Percentiles rank a stretch among this genome's conserved stretches.
These are phyloP conservation scores for Tetradesmus lagerheimii DNA, from an alignment of 139 green algal species.

Conservation along the genomic window DNA sequence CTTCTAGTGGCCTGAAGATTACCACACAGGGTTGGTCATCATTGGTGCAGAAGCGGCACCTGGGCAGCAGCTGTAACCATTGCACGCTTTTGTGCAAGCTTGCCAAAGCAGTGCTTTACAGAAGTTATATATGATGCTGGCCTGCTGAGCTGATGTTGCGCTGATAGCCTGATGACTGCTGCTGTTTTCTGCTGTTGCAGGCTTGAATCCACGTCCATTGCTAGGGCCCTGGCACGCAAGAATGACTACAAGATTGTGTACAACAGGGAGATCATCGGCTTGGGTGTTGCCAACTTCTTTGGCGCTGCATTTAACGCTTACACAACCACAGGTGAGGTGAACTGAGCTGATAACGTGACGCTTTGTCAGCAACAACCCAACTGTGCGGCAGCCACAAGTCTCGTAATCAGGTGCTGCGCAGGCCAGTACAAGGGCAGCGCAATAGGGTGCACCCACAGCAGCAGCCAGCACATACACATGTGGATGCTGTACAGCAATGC, in stretches of 20 bases:
- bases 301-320: slow-evolving; percentile 89
- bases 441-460: no score
- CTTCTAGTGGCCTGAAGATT: no score
- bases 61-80: no score
- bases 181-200: neutral
- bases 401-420: neutral
- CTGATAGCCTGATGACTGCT: neutral
- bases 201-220: slow-evolving; percentile 19
- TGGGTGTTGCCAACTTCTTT: slow-evolving; percentile 91
- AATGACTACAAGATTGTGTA: slow-evolving; percentile 85
- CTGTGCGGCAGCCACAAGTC: neutral
- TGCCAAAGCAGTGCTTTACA: no score
- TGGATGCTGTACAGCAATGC: neutral
- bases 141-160: no score
- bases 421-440: no score
- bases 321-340: slow-evolving; percentile 71
- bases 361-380: neutral
- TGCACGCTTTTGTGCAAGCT: no score
- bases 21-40: no score
- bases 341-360: neutral
- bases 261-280: slow-evolving; percentile 89
- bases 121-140: no score
- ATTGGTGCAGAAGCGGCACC: no score
- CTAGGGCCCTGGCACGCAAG: slow-evolving; percentile 77
- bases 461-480: neutral